Percentiles rank a stretch among this genome's conserved stretches.
Conservation (phyloP, 768 basidiomycete species). For the Piloderma croceum region DNA sequence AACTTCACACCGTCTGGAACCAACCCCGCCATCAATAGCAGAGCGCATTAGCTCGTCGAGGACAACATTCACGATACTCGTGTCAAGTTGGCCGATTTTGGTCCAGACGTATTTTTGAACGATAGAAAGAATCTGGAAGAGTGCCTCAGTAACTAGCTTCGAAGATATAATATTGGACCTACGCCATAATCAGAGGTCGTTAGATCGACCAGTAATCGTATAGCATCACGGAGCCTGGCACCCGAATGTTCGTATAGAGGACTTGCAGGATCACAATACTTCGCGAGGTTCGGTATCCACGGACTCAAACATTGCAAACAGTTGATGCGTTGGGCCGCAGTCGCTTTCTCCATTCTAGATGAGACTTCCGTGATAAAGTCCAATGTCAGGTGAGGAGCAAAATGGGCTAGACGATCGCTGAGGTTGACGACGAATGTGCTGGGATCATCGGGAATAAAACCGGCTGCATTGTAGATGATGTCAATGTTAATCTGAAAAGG, state of each 20-base stretch:
- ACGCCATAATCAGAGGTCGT: slow-evolving; percentile 73
- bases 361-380: slow-evolving; percentile 88
- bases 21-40: slow-evolving; percentile 79
- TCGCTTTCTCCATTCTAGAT: slow-evolving; percentile 53
- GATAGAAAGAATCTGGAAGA: slow-evolving; percentile 50
- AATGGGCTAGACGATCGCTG: slow-evolving; percentile 66
- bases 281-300: slow-evolving; percentile 78
- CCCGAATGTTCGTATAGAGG: slow-evolving; percentile 67
- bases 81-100: slow-evolving; percentile 67
- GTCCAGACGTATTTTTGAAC: slow-evolving; percentile 76
- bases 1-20: slow-evolving; percentile 67
- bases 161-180: slow-evolving; percentile 6
- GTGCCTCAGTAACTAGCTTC: background rate
- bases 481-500: background rate
- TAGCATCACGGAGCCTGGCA: slow-evolving; percentile 71
- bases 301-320: slow-evolving; percentile 82
- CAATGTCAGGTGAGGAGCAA: slow-evolving; percentile 77
- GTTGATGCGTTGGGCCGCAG: slow-evolving; percentile 51
- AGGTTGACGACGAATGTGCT: slow-evolving; percentile 56
- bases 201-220: slow-evolving; percentile 73
- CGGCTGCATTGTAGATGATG: slow-evolving; percentile 35
- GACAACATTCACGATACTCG: slow-evolving; percentile 60
- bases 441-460: slow-evolving; percentile 65
- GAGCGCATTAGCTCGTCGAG: slow-evolving; percentile 76
- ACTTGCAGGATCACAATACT: slow-evolving; percentile 64